phyloP scores from a whole-genome alignment of 768 basidiomycete genomes.

The Trametes cingulata region DNA sequence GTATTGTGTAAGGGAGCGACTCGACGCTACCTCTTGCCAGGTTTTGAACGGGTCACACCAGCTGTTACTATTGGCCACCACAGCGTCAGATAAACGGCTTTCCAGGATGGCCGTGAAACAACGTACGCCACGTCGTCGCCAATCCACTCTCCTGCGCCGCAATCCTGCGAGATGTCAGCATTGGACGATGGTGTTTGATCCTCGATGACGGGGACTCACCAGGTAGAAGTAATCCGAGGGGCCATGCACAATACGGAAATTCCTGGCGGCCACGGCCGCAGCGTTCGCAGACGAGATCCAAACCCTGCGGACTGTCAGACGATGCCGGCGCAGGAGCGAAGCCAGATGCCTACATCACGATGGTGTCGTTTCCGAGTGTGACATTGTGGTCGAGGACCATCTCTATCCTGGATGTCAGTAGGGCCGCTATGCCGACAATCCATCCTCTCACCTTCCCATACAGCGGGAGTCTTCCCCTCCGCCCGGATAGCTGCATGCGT shows the following conservation, averaged over 20 bases:
- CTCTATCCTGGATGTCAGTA: constrained; percentile 14
- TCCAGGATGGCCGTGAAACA: too few species aligned
- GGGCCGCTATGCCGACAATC: not conserved
- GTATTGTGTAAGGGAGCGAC: not conserved
- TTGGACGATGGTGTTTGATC: too few species aligned
- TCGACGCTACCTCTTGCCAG: constrained; percentile 61
- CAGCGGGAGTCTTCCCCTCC: constrained; percentile 48
- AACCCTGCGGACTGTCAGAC: constrained; percentile 62
- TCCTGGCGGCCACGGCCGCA: constrained; percentile 57
- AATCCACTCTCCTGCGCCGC: constrained; percentile 73
- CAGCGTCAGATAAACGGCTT: not conserved
- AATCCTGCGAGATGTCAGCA: constrained; percentile 45
- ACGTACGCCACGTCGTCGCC: constrained; percentile 47
- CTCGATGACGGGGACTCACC: constrained; percentile 30
- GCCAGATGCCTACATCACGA: constrained; percentile 53
- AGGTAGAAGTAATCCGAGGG: constrained; percentile 81
- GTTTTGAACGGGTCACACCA: constrained; percentile 84
- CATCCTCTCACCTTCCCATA: constrained; percentile 39
- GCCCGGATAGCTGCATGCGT: constrained; percentile 34
- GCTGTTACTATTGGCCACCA: constrained; percentile 43
- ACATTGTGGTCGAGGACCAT: constrained; percentile 41
- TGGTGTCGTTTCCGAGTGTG: constrained; percentile 39
- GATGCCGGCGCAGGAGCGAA: not conserved
- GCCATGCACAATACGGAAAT: constrained; percentile 64
- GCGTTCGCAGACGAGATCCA: constrained; percentile 65